Conservation (phyloP, 768 basidiomycete genomes). For the Kwoniella europaea region DNA sequence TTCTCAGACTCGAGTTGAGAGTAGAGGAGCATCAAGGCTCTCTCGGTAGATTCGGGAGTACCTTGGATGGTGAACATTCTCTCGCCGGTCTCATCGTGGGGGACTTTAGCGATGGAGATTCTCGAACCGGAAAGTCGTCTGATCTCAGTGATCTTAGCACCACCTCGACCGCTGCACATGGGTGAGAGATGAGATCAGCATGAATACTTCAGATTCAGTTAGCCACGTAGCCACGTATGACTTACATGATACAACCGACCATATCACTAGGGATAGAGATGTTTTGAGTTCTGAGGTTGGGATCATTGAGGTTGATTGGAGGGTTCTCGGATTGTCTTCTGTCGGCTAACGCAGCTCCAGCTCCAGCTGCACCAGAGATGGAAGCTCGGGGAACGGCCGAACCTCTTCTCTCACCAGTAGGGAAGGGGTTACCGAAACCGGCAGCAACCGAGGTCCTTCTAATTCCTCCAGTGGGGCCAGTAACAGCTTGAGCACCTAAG, state of each 20-base stretch:
- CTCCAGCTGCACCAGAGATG: constrained; percentile 63
- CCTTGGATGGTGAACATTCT: constrained; percentile 98
- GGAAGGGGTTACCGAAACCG: constrained; percentile 41
- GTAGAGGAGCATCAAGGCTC: constrained; percentile 95
- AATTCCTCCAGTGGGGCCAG: constrained; percentile 57
- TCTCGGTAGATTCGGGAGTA: constrained; percentile 94
- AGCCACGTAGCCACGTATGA: constrained; percentile 13
- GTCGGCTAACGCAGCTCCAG: constrained; percentile 12
- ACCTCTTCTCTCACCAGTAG: constrained; percentile 39
- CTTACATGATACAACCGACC: constrained; percentile 69
- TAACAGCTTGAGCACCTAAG: constrained; percentile 55
- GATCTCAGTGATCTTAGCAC: constrained; percentile 98
- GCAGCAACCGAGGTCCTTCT: constrained; percentile 51
- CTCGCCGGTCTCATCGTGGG: constrained; percentile 99
- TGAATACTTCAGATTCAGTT: background rate
- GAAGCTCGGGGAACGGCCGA: constrained; percentile 60
- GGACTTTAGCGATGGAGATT: constrained; percentile 97
- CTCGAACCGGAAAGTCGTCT: constrained; percentile 95
- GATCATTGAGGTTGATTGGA: constrained; percentile 47
- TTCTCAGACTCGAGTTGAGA: constrained; percentile 71
- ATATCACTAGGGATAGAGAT: constrained; percentile 99
- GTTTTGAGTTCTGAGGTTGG: constrained; percentile 95
- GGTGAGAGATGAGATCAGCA: constrained; percentile 60
- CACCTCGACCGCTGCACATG: constrained; percentile 86
- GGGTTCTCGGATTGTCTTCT: constrained; percentile 55